phyloP scores from a whole-genome alignment of 495 filamentous ascomycete species.

The Rhizodiscina lignyota region DNA sequence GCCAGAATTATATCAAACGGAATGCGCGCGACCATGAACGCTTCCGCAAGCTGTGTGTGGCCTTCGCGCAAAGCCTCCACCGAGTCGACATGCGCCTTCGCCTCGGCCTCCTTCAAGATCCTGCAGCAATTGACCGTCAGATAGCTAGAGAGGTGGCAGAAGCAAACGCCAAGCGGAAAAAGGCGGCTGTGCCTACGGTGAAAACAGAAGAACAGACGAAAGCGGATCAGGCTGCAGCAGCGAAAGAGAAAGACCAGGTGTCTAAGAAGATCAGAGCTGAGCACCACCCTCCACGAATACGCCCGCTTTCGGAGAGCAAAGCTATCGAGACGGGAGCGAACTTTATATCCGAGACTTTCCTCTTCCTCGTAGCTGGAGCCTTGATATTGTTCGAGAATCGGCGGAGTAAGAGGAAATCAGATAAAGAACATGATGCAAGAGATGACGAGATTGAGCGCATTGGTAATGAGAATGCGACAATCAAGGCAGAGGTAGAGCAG shows the following conservation, averaged over 20 bases:
- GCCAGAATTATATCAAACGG: constrained; percentile 80
- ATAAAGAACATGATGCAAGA: too few species aligned
- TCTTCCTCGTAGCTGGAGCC: constrained; percentile 62
- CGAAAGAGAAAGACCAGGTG: constrained; percentile 30
- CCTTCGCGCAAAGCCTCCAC: constrained; percentile 75
- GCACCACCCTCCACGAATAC: constrained; percentile 32
- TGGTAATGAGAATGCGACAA: too few species aligned
- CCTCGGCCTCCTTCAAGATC: constrained; percentile 69
- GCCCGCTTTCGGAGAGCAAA: constrained; percentile 77
- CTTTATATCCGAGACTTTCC: constrained; percentile 80
- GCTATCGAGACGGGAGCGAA: constrained; percentile 93
- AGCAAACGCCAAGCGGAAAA: constrained; percentile 32
- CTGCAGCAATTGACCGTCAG: constrained; percentile 38
- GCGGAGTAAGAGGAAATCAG: constrained; percentile 58
- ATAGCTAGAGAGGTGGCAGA: constrained; percentile 29
- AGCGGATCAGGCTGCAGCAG: constrained; percentile 23
- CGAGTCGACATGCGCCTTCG: constrained; percentile 86
- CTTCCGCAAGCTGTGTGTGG: constrained; percentile 59
- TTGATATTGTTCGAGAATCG: constrained; percentile 74
- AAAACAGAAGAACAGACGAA: constrained; percentile 60
- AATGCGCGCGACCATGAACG: constrained; percentile 89
- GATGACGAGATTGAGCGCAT: too few species aligned
- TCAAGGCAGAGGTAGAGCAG: too few species aligned
- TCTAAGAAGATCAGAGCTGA: constrained; percentile 22
- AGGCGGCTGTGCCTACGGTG: constrained; percentile 57